phyloP scores from a whole-genome alignment of 2,329 filamentous ascomycete genomes.

The Fusarium decemcellulare region DNA sequence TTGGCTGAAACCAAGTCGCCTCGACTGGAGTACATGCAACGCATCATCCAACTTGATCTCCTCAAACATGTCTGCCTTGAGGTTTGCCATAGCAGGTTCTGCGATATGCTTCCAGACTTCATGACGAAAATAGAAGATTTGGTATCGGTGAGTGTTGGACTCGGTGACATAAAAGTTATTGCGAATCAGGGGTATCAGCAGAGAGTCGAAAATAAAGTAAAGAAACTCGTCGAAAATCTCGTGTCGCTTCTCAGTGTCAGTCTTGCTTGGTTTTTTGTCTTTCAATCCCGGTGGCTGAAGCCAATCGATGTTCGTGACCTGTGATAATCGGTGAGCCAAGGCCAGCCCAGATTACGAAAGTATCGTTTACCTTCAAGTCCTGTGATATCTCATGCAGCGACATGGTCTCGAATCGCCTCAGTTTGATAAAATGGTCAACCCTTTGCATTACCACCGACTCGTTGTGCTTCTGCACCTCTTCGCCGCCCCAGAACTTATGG shows the following conservation, averaged over 20 bases:
- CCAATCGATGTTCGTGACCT: conserved; percentile 82
- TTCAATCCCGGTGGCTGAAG: conserved; percentile 69
- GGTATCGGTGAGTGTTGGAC: conserved; percentile 83
- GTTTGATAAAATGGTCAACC: conserved; percentile 82
- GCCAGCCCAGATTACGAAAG: not conserved
- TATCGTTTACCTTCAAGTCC: conserved; percentile 74
- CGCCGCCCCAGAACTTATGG: conserved; percentile 78
- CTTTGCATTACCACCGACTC: conserved; percentile 72
- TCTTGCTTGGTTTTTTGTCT: conserved; percentile 72
- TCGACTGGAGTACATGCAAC: conserved; percentile 69
- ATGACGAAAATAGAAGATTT: conserved; percentile 93
- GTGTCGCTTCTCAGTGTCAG: conserved; percentile 81
- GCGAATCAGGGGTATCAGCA: conserved; percentile 88
- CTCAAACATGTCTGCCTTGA: conserved; percentile 84
- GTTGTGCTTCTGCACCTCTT: conserved; percentile 70
- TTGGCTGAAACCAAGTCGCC: conserved; percentile 81
- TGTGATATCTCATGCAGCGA: conserved; percentile 85
- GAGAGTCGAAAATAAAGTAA: conserved; percentile 94
- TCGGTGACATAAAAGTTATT: conserved; percentile 97
- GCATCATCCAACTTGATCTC: conserved; percentile 75
- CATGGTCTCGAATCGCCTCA: conserved; percentile 86
- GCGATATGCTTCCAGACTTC: conserved; percentile 88
- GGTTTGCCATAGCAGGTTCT: conserved; percentile 76
- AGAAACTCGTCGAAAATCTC: conserved; percentile 89
- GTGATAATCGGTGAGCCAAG: not conserved